Evolutionary conservation across 108 stramenopile species (phyloP), one percentile per base, ranked within the genome.

Genomic region (Conticribra guillardii): DNA sequence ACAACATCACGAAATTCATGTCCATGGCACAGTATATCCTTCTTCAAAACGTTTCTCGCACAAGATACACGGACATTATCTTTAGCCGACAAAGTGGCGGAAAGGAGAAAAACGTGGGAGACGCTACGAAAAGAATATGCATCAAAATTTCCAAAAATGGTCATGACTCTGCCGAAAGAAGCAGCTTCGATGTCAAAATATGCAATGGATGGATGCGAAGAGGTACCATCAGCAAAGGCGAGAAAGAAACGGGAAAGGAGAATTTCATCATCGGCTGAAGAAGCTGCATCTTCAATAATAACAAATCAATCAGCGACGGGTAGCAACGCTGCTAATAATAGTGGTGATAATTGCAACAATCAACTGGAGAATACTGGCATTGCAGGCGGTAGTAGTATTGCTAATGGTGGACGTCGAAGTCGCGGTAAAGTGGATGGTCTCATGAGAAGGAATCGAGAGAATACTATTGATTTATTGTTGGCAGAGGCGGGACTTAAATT

Each of bases 71-170:
- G 32, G 32, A 69, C 74, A 26, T 21, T 50, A 2, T 48, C 44
- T 22, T 18, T 76, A 7, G 66, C 60, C 19, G 53, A 76, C 16
- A 76, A 69, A 57, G 45, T 76, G 23, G 74, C 53, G 0, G 45
- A 61, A 16, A 24, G 53, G 23, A 68, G 74, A 55, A 68, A 69
- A 32, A 48, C 54, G 21, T 76, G 74, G 74, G 67, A 69, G 27
- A 17, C 18, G 18, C 2, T 66, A 16, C 45, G 72, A 16, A 33
- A 29, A n/a, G 74, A 76, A 2, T 76, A 76, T 33, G 74, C 67
- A 11, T 11, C 45, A 3, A 69, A 68, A 68, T 76, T 69, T 44
- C 74, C 67, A 8, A 49, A 22, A 27, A 76, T 76, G 74, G 52
- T 26, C 21, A 62, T 68, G 44, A 11, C 28, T 14, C 26, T 76